phyloP scores from a whole-genome alignment of 495 filamentous ascomycete species.

The Talaromyces nanjingensis region DNA sequence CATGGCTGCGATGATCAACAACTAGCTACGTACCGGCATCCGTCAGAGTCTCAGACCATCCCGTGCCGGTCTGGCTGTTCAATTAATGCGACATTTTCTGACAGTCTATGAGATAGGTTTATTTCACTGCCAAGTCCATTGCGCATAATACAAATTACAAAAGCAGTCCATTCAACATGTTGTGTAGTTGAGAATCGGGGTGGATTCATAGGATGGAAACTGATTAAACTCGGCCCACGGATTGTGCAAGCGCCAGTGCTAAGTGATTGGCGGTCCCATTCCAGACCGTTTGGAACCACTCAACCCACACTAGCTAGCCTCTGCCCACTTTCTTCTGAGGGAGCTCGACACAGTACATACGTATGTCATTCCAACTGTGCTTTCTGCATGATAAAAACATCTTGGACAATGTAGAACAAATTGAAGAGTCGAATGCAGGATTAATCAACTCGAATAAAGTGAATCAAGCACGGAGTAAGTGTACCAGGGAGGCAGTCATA shows the following conservation, averaged over 20 bases:
- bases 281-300: background rate
- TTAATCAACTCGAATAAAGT: background rate
- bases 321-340: background rate
- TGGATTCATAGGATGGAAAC: background rate
- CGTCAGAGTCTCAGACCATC: background rate
- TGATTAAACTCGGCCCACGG: background rate
- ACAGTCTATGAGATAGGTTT: background rate
- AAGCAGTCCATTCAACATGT: background rate
- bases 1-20: background rate
- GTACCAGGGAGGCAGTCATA: background rate
- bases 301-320: background rate
- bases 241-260: background rate
- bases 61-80: background rate
- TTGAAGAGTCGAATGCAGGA: background rate
- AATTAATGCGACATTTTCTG: background rate
- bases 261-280: background rate
- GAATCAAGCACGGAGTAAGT: background rate
- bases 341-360: background rate
- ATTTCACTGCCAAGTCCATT: background rate
- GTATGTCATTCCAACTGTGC: background rate
- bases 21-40: background rate
- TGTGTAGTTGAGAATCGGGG: background rate
- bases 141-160: background rate
- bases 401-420: background rate
- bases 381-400: background rate